Percentiles rank a stretch among this genome's conserved stretches.
phyloP scores from a whole-genome alignment of 257 asterid species.

The Salvia hispanica region DNA sequence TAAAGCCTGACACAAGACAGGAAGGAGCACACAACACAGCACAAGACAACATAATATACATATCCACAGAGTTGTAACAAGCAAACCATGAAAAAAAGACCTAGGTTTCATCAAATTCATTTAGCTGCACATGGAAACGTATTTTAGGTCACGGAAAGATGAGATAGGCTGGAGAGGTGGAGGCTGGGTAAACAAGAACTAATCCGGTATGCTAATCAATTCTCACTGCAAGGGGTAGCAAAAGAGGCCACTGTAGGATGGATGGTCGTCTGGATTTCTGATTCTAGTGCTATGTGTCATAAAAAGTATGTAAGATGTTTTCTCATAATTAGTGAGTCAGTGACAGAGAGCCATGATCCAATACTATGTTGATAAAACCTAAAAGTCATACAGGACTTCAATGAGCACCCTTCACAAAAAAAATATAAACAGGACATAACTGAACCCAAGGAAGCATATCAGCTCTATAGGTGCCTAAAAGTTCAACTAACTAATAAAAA shows the following conservation, averaged over 20 bases:
- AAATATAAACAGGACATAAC: neutral
- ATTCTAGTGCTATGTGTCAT: neutral
- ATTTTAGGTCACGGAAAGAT: neutral
- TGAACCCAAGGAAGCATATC: neutral
- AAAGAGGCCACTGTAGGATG: conserved; percentile 4
- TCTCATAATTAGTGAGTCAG: neutral
- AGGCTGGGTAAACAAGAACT: neutral
- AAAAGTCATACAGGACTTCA: conserved; percentile 1
- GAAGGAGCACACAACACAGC: neutral
- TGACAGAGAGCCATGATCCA: neutral
- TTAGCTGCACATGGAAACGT: neutral
- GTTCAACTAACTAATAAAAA: neutral
- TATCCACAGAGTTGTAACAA: neutral
- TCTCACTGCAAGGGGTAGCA: neutral
- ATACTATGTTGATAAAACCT: neutral
- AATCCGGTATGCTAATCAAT: neutral
- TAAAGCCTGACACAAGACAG: too few relatives aligned
- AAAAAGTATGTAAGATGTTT: neutral
- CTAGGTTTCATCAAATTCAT: conserved; percentile 5
- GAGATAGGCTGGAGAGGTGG: neutral
- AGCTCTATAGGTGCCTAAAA: conserved; percentile 12
- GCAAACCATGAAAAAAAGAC: conserved; percentile 16
- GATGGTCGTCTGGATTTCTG: neutral
- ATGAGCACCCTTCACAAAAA: neutral
- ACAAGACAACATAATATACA: neutral